Conservation (phyloP, 2,329 filamentous ascomycete genomes). For the Fonsecaea erecta region DNA sequence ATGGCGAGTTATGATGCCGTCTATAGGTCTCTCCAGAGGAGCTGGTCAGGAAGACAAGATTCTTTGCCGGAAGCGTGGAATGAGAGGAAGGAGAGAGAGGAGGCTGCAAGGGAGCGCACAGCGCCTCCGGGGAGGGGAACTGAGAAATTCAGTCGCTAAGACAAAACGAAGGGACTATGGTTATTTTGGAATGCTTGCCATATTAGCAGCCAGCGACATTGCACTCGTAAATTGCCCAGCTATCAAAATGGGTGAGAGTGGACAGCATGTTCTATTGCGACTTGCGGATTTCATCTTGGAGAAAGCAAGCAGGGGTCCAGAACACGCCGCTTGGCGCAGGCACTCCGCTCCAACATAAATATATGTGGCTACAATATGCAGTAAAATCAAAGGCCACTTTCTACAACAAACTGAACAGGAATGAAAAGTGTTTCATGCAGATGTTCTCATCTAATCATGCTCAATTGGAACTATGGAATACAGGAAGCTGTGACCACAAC, state of each 20-base stretch:
- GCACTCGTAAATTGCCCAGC: neutral
- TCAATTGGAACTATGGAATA: conserved; percentile 16
- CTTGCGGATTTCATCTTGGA: neutral
- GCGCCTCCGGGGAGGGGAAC: neutral
- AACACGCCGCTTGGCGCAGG: neutral
- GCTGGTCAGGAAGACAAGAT: neutral
- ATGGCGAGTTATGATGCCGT: conserved; percentile 55
- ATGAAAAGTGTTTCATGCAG: neutral
- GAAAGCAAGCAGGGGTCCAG: neutral
- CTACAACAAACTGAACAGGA: neutral
- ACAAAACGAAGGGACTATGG: neutral
- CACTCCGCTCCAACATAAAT: too few relatives aligned
- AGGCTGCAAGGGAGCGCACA: conserved; percentile 1
- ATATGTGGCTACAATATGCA: too few relatives aligned
- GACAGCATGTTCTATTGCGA: conserved; percentile 4
- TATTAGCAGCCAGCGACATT: neutral
- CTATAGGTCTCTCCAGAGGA: neutral
- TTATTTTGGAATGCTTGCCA: neutral
- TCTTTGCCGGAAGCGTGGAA: neutral
- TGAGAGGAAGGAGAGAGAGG: neutral
- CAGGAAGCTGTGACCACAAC: conserved; percentile 18
- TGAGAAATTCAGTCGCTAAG: neutral
- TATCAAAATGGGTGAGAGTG: neutral
- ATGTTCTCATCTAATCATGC: conserved; percentile 19
- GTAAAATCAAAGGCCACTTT: neutral